Evolutionary conservation across 257 asterid genomes (phyloP).

Genomic region (Primulina huaijiensis): DNA sequence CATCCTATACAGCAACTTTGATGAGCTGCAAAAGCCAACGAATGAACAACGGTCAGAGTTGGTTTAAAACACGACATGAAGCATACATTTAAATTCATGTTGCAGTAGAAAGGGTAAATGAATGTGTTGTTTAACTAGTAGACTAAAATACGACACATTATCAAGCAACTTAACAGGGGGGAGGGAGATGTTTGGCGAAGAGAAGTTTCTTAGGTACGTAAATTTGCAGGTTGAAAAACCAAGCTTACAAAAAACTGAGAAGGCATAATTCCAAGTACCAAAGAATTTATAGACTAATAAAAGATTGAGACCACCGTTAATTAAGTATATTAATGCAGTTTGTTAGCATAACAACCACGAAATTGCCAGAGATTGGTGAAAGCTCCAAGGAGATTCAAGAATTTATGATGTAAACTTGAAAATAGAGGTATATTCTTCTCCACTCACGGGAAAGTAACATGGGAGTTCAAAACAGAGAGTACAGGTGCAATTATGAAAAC

Average conservation of each 20-base stretch:
- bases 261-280: too few species aligned
- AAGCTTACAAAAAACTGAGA: too few species aligned
- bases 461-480: not conserved
- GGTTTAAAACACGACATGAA: not conserved
- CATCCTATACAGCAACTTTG: not conserved
- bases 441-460: not conserved
- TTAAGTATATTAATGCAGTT: not conserved
- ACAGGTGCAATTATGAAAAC: not conserved
- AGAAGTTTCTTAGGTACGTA: too few species aligned
- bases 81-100: not conserved
- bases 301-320: too few species aligned
- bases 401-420: too few species aligned
- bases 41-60: not conserved
- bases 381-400: not conserved
- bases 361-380: not conserved
- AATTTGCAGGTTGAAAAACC: too few species aligned
- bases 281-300: too few species aligned
- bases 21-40: not conserved
- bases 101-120: not conserved
- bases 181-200: too few species aligned
- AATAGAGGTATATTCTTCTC: not conserved
- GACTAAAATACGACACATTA: not conserved
- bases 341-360: not conserved
- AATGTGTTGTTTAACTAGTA: not conserved
- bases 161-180: too few species aligned